Evolutionary conservation across 345 rosid genomes (phyloP).

Genomic region (Anastatica hierochuntica): DNA sequence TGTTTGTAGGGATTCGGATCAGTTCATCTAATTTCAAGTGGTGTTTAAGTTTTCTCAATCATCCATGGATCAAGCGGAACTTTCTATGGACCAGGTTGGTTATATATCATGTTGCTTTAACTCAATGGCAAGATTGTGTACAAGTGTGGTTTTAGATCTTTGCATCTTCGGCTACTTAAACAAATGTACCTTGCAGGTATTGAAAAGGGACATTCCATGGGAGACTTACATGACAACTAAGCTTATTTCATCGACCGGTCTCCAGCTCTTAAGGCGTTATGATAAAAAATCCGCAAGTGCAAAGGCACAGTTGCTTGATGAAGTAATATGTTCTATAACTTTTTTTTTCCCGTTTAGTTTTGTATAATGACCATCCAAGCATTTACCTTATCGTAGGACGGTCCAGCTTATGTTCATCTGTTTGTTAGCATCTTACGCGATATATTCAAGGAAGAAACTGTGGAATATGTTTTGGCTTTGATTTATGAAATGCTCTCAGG

Average conservation of each 20-base stretch:
- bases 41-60: slow-evolving; percentile 24
- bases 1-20: slow-evolving; percentile 23
- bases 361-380: background rate
- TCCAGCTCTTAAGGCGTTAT: slow-evolving; percentile 79
- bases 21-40: slow-evolving; percentile 9
- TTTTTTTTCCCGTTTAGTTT: background rate
- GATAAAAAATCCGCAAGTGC: slow-evolving; percentile 71
- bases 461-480: slow-evolving; percentile 92
- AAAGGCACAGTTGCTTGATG: slow-evolving; percentile 80
- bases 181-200: slow-evolving; percentile 39
- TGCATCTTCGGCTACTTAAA: slow-evolving; percentile 6
- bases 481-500: slow-evolving; percentile 90
- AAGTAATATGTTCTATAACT: slow-evolving; percentile 32
- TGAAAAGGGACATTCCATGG: slow-evolving; percentile 97
- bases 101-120: slow-evolving; percentile 1
- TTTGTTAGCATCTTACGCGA: slow-evolving; percentile 84
- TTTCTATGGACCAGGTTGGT: slow-evolving; percentile 65
- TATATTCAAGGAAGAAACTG: slow-evolving; percentile 88
- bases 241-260: slow-evolving; percentile 75
- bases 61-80: slow-evolving; percentile 73
- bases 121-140: background rate
- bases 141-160: background rate
- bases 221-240: slow-evolving; percentile 94
- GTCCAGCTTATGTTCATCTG: slow-evolving; percentile 75
- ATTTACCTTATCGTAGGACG: slow-evolving; percentile 53